Conservation (phyloP, 345 rosid genomes). For the Pistacia integerrima region DNA sequence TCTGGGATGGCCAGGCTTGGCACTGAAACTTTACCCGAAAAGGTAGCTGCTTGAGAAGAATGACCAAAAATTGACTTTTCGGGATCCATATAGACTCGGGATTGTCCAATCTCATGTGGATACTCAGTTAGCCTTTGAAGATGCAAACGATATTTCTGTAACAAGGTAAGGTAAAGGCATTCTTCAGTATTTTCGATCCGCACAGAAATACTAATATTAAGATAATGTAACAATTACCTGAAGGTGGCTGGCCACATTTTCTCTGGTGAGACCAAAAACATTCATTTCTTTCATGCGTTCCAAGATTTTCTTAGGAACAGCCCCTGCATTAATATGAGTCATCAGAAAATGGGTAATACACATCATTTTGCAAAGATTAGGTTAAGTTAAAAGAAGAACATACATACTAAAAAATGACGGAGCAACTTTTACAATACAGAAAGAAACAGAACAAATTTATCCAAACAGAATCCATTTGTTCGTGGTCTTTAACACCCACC, state of each 20-base stretch:
- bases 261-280: slow-evolving; percentile 28
- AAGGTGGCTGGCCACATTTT: slow-evolving; percentile 44
- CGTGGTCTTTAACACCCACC: background rate
- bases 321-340: slow-evolving; percentile 26
- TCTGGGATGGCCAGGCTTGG: slow-evolving; percentile 4
- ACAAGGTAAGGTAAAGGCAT: background rate
- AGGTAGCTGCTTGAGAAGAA: background rate
- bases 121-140: slow-evolving; percentile 7
- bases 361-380: no score
- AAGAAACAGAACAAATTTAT: background rate
- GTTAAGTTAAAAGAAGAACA: no score
- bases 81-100: background rate
- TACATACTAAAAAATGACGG: no score
- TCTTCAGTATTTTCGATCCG: background rate
- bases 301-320: slow-evolving; percentile 45
- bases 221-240: slow-evolving; percentile 29
- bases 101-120: background rate
- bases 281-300: slow-evolving; percentile 40
- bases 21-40: slow-evolving; percentile 12
- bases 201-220: background rate
- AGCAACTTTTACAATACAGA: background rate
- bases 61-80: background rate
- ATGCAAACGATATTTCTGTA: slow-evolving; percentile 33
- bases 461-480: background rate
- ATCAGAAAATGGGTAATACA: no score